Base-by-base conservation (phyloP, 441 rosid species). In the Euphorbia schlechtendalii region DNA sequence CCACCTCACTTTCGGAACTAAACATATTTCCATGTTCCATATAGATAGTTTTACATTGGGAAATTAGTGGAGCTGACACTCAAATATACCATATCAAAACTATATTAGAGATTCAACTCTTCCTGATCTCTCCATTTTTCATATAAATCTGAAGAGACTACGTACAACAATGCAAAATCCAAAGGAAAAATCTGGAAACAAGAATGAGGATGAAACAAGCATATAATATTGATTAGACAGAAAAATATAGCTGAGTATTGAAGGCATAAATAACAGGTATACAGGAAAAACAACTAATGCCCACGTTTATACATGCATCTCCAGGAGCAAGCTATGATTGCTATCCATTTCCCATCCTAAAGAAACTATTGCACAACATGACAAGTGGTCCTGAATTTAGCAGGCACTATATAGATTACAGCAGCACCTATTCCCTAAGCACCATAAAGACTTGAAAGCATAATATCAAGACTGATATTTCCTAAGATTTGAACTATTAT, bases 171-270 rank as follows among this genome's bases (percentile, higher is more conserved):
- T 8, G 14, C 8, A 43, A 14, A 34, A 52, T 55, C 61, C 52
- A 65, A 25, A 27, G 12, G 38, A 15, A 25, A 43, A 56, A 24
- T 56, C 61, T 30, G 43, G 54, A 63, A 38, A 20, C 61, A 58
- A 41, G 55, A 63, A 38, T 17, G 36, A 30, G 14, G 56, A 57
- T 51, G 21, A 32, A 68, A 30, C 53, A 68, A 49, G 48, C 48
- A 43, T 43, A 43, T 43, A 54, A 20, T 48, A 18, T 21, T 18
- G 21, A 28, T 32, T 28, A 49, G 57, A 45, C 36, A 25, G 54
- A 61, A 20, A 4, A 63, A 48, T 20, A 8, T 34, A 55, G 4
- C 30, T 27, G 30, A 27, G 4, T 4, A 27, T 27, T 27, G 30
- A 27, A 27, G 30, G 30, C 13, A 8, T 55, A 10, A 13, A 52